Percentiles rank a stretch among this genome's conserved stretches.
These are phyloP conservation scores for Fusarium luffae DNA, from an alignment of 2,329 filamentous ascomycete species.

Conservation along the genomic window DNA sequence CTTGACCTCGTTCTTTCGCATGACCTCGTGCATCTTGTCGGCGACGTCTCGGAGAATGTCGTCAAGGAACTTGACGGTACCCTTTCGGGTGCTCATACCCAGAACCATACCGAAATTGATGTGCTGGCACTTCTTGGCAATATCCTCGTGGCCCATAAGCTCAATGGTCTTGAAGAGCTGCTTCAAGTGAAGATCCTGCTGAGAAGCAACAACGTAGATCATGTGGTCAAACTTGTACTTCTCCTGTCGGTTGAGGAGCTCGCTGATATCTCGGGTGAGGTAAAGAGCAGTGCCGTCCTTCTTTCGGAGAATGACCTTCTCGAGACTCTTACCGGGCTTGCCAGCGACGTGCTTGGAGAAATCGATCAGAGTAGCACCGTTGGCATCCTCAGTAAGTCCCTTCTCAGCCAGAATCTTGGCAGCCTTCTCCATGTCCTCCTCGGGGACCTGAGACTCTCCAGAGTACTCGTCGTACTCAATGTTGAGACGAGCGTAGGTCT, in stretches of 20 bases:
- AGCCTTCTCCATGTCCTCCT: slow-evolving; percentile 72
- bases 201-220: slow-evolving; percentile 80
- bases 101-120: slow-evolving; percentile 80
- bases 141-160: slow-evolving; percentile 74
- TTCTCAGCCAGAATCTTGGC: slow-evolving; percentile 72
- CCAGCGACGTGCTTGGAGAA: slow-evolving; percentile 74
- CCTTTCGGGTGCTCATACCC: slow-evolving; percentile 76
- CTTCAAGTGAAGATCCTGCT: slow-evolving; percentile 78
- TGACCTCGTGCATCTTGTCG: slow-evolving; percentile 98
- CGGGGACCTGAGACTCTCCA: slow-evolving; percentile 78
- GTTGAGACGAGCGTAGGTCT: slow-evolving; percentile 76
- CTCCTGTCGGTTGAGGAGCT: slow-evolving; percentile 73
- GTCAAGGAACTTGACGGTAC: slow-evolving; percentile 77
- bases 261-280: slow-evolving; percentile 81
- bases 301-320: slow-evolving; percentile 77
- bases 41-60: slow-evolving; percentile 70
- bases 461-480: slow-evolving; percentile 77
- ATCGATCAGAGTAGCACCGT: slow-evolving; percentile 79
- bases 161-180: slow-evolving; percentile 83
- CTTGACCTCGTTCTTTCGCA: slow-evolving; percentile 90
- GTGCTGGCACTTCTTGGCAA: slow-evolving; percentile 75
- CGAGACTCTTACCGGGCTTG: slow-evolving; percentile 75
- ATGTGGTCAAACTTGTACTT: slow-evolving; percentile 79
- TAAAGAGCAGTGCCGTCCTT: slow-evolving; percentile 81
- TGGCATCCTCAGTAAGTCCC: slow-evolving; percentile 73